These are phyloP conservation scores for Apiotrichum veenhuisii DNA, from an alignment of 1,284 basidiomycete species.

Conservation along the genomic window DNA sequence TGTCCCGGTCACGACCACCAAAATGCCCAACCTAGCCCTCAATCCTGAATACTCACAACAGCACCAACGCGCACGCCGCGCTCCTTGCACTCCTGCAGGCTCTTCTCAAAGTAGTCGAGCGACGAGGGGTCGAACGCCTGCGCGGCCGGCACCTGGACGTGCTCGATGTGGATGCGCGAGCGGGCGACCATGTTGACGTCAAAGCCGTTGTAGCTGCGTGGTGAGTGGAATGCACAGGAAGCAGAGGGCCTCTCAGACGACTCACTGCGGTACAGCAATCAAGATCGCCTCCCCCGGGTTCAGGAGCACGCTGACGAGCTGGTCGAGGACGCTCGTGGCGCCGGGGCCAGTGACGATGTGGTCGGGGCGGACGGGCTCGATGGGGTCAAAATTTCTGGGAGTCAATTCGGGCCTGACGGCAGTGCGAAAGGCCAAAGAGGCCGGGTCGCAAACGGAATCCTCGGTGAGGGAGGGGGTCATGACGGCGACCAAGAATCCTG, in stretches of 20 bases:
- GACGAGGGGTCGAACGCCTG: slow-evolving; percentile 2
- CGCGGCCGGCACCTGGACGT: slow-evolving; percentile 10
- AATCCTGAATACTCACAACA: slow-evolving; percentile 25
- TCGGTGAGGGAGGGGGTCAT: not conserved
- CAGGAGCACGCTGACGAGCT: slow-evolving; percentile 32
- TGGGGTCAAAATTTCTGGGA: slow-evolving; percentile 21
- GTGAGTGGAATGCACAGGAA: not conserved
- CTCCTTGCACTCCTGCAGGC: slow-evolving; percentile 21
- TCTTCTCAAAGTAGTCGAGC: slow-evolving; percentile 19
- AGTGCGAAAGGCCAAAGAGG: no score
- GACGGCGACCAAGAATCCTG: no score
- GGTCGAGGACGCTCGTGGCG: slow-evolving; percentile 33
- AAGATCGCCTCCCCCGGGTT: slow-evolving; percentile 38
- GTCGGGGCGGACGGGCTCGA: slow-evolving; percentile 23
- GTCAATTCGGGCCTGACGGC: no score
- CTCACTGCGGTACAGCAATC: slow-evolving; percentile 31
- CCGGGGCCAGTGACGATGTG: slow-evolving; percentile 36
- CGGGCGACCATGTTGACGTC: slow-evolving; percentile 21
- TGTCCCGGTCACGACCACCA: not conserved
- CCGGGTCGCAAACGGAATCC: no score
- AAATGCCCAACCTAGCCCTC: no score
- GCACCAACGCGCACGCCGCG: slow-evolving; percentile 34
- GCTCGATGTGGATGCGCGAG: slow-evolving; percentile 1
- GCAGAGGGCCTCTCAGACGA: not conserved
- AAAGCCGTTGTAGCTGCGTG: slow-evolving; percentile 36